These are phyloP conservation scores for Nyctanthes arbortristis DNA, from an alignment of 257 asterid genomes.

Conservation along the genomic window DNA sequence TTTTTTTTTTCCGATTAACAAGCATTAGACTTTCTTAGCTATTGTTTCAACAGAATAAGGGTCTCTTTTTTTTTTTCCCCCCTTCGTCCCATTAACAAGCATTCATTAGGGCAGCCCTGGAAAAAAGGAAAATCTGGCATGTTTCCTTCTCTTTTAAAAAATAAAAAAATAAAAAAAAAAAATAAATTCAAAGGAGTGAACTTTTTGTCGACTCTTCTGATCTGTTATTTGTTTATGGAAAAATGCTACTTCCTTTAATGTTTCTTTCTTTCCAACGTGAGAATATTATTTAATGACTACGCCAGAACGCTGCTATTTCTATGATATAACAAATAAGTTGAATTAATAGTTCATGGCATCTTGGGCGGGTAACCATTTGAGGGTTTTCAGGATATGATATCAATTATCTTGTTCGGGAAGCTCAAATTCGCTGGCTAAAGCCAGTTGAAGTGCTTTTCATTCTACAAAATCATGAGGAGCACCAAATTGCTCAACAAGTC, in stretches of 20 bases:
- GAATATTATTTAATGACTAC: background rate
- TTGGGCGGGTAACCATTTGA: background rate
- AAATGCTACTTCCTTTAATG: background rate
- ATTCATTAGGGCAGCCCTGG: background rate
- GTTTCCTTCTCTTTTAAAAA: background rate
- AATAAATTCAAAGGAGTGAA: background rate
- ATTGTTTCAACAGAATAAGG: too few relatives aligned
- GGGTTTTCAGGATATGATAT: constrained; percentile 60
- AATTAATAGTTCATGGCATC: background rate
- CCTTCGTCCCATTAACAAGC: background rate
- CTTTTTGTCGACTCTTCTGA: background rate
- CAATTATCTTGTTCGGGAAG: constrained; percentile 65
- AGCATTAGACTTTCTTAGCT: too few relatives aligned
- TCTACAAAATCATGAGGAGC: constrained; percentile 63
- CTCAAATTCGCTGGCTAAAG: constrained; percentile 89
- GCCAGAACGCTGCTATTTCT: background rate
- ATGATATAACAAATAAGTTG: background rate
- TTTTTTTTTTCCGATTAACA: background rate
- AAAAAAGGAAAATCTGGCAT: background rate
- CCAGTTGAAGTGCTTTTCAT: constrained; percentile 83
- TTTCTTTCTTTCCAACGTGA: background rate
- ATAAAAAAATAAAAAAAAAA: too few relatives aligned
- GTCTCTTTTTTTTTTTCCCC: too few relatives aligned
- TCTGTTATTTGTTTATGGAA: background rate
- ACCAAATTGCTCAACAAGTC: constrained; percentile 62